Conservation (phyloP, 2,329 filamentous ascomycete genomes). For the Sporothrix globosa region DNA sequence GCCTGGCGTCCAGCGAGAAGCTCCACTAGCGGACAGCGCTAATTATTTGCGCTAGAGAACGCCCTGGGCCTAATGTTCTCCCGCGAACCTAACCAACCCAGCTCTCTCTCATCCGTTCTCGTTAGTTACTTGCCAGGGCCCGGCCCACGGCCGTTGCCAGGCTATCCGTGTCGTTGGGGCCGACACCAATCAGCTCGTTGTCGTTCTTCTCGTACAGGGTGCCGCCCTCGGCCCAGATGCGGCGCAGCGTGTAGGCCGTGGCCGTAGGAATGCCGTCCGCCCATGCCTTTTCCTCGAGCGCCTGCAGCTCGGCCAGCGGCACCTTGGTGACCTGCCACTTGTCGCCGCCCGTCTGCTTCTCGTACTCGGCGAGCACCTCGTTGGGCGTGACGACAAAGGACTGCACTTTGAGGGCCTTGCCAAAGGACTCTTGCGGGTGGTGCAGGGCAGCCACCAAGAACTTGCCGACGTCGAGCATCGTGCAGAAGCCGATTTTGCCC, state of each 20-base stretch:
- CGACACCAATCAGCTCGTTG: slow-evolving; percentile 60
- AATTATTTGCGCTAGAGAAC: neutral
- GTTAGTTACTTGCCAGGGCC: slow-evolving; percentile 24
- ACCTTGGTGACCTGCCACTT: slow-evolving; percentile 60
- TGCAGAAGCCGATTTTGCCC: slow-evolving; percentile 67
- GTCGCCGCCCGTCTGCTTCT: slow-evolving; percentile 63
- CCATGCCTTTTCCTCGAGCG: slow-evolving; percentile 64
- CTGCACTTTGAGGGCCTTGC: slow-evolving; percentile 66
- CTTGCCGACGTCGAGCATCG: slow-evolving; percentile 71
- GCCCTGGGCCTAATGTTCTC: slow-evolving; percentile 7
- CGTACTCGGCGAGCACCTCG: slow-evolving; percentile 67
- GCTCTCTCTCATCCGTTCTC: neutral
- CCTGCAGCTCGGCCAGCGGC: slow-evolving; percentile 56
- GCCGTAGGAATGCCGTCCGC: slow-evolving; percentile 55
- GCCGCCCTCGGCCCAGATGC: slow-evolving; percentile 74
- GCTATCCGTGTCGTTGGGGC: slow-evolving; percentile 55
- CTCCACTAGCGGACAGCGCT: slow-evolving; percentile 9
- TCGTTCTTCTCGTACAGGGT: slow-evolving; percentile 71
- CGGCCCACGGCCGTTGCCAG: slow-evolving; percentile 46
- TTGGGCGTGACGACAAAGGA: slow-evolving; percentile 70
- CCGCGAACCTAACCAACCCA: neutral
- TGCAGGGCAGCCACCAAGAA: slow-evolving; percentile 65
- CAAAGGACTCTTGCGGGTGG: slow-evolving; percentile 57
- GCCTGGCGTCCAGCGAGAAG: neutral
- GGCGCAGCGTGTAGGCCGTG: slow-evolving; percentile 61